Evolutionary conservation across 495 filamentous ascomycete genomes (phyloP).

Genomic region (Talaromyces liani): DNA sequence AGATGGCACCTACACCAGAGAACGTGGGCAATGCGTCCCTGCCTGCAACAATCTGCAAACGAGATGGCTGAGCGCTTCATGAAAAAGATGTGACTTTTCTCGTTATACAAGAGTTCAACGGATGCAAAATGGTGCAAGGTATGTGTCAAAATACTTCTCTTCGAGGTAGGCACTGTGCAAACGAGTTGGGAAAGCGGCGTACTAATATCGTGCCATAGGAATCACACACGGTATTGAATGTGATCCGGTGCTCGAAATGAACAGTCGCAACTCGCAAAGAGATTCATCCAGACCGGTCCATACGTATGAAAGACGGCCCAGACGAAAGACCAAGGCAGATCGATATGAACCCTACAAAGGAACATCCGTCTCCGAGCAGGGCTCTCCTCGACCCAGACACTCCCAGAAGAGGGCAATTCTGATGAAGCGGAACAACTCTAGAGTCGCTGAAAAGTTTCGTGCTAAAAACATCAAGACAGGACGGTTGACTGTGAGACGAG

Average conservation of each 20-base stretch:
- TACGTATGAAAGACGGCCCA: slow-evolving; percentile 49
- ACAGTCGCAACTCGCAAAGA: not conserved
- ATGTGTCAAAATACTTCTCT: not conserved
- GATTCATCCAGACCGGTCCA: slow-evolving; percentile 8
- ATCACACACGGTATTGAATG: not conserved
- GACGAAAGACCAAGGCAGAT: slow-evolving; percentile 55
- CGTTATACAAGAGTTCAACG: not conserved
- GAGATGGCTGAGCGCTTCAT: not conserved
- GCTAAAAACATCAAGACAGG: slow-evolving; percentile 55
- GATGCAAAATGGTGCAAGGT: not conserved
- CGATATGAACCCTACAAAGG: slow-evolving; percentile 38
- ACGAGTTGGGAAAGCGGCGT: not conserved
- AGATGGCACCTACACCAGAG: not conserved
- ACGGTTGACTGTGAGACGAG: slow-evolving; percentile 50
- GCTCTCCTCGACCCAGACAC: not conserved
- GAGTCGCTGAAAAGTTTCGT: slow-evolving; percentile 53
- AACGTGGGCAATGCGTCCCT: not conserved
- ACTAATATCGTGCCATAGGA: not conserved
- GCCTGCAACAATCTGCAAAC: not conserved
- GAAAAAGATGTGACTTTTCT: not conserved
- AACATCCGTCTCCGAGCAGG: not conserved
- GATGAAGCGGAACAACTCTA: not conserved
- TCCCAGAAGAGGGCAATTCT: not conserved
- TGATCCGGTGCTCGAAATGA: not conserved
- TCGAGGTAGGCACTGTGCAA: not conserved